Percentiles rank a stretch among this genome's conserved stretches.
These are phyloP conservation scores for Seiridium unicorne DNA, from an alignment of 2,329 filamentous ascomycete species.

Conservation along the genomic window DNA sequence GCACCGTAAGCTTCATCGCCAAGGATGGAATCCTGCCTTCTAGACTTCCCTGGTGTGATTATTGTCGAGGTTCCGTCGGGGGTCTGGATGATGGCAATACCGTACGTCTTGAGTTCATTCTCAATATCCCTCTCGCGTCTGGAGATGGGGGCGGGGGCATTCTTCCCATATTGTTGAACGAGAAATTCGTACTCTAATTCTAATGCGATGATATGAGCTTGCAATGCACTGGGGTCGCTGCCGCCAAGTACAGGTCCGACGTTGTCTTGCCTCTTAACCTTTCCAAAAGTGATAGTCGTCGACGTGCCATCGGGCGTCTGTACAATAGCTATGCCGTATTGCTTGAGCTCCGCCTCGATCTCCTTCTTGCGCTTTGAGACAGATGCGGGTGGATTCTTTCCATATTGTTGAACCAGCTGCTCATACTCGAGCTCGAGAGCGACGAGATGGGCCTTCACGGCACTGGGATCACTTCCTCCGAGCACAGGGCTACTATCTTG, in stretches of 20 bases:
- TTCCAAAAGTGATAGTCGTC: slow-evolving; percentile 29
- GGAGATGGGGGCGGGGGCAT: slow-evolving; percentile 18
- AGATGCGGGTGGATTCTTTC: slow-evolving; percentile 17
- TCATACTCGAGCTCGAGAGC: slow-evolving; percentile 27
- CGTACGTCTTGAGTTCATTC: slow-evolving; percentile 30
- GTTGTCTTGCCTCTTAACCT: slow-evolving; percentile 14
- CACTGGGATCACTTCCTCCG: slow-evolving; percentile 16
- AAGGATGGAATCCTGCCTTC: slow-evolving; percentile 1
- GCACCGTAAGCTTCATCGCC: not conserved
- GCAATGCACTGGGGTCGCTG: slow-evolving; percentile 16
- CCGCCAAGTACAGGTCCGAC: slow-evolving; percentile 11
- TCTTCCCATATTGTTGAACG: slow-evolving; percentile 20
- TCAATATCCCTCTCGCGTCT: slow-evolving; percentile 20
- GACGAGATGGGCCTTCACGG: slow-evolving; percentile 21
- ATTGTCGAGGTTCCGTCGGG: slow-evolving; percentile 32
- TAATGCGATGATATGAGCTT: slow-evolving; percentile 22
- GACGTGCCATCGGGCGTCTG: slow-evolving; percentile 30
- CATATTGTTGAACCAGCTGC: slow-evolving; percentile 22
- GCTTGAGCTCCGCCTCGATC: slow-evolving; percentile 25
- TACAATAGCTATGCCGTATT: slow-evolving; percentile 33
- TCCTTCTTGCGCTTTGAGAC: slow-evolving; percentile 18
- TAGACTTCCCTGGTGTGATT: slow-evolving; percentile 27
- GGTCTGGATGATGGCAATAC: slow-evolving; percentile 30
- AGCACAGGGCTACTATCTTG: slow-evolving; percentile 5
- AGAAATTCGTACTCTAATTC: slow-evolving; percentile 27